phyloP scores from a whole-genome alignment of 768 basidiomycete genomes.

The Boletus coccyginus region DNA sequence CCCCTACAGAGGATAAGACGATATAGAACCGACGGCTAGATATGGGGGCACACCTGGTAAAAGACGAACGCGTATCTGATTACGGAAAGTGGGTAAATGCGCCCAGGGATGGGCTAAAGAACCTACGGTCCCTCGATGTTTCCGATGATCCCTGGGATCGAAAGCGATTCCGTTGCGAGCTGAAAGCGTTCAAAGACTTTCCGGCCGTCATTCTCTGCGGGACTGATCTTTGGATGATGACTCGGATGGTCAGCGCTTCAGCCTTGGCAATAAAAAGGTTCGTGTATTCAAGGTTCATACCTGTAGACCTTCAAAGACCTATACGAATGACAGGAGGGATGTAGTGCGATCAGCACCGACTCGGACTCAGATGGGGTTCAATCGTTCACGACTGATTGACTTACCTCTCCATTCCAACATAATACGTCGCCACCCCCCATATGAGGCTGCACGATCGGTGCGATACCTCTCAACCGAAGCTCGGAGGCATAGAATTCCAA shows the following conservation, averaged over 20 bases:
- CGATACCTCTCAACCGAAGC: slow-evolving; percentile 63
- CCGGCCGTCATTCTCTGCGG: slow-evolving; percentile 71
- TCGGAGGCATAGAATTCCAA: slow-evolving; percentile 69
- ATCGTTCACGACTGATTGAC: slow-evolving; percentile 7
- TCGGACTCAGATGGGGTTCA: background rate
- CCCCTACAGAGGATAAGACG: slow-evolving; percentile 33
- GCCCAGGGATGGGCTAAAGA: background rate
- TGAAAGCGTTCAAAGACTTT: slow-evolving; percentile 42
- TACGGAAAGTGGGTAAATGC: background rate
- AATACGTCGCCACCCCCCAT: slow-evolving; percentile 52
- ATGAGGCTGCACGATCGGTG: slow-evolving; percentile 68
- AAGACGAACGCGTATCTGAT: slow-evolving; percentile 77
- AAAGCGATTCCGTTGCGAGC: slow-evolving; percentile 26
- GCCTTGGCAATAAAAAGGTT: background rate
- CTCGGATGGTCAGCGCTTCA: slow-evolving; percentile 13
- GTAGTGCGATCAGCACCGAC: background rate
- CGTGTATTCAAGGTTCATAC: slow-evolving; percentile 36
- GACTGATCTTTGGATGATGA: slow-evolving; percentile 43
- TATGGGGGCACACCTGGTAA: slow-evolving; percentile 56
- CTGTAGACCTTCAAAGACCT: slow-evolving; percentile 80
- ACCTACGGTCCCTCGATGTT: slow-evolving; percentile 81
- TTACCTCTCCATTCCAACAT: slow-evolving; percentile 87
- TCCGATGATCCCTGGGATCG: slow-evolving; percentile 53
- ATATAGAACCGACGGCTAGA: background rate
- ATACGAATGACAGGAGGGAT: background rate